These are phyloP conservation scores for Rubia yunnanensis DNA, from an alignment of 257 asterid genomes.

Conservation along the genomic window DNA sequence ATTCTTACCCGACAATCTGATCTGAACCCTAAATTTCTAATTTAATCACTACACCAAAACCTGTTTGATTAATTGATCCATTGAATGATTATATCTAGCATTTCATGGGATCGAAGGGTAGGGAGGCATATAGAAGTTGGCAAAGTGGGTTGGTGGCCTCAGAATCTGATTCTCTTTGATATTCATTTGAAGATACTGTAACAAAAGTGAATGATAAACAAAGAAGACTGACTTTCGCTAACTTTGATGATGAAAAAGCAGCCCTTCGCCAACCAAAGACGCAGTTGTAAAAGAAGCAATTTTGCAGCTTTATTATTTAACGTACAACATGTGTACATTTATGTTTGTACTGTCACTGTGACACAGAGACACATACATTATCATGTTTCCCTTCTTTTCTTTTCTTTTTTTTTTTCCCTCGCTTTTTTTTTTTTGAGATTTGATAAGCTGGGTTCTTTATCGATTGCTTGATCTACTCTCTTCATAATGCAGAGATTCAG, in stretches of 20 bases:
- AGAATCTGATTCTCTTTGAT: constrained; percentile 32
- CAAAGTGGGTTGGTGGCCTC: constrained; percentile 19
- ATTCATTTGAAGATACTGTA: neutral
- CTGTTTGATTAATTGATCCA: neutral
- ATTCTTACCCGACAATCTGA: too few relatives aligned
- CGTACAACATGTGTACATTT: neutral
- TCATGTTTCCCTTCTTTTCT: neutral
- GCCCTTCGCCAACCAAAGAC: constrained; percentile 12
- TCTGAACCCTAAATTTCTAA: too few relatives aligned
- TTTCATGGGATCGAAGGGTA: neutral
- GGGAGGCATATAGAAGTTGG: neutral
- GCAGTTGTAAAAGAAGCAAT: constrained; percentile 21
- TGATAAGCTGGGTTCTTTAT: too few relatives aligned
- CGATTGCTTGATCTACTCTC: too few relatives aligned
- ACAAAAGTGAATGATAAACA: constrained; percentile 5
- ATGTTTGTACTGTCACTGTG: neutral
- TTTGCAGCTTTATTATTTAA: constrained; percentile 20
- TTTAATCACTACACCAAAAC: too few relatives aligned
- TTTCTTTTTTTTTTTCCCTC: neutral
- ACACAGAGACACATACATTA: neutral
- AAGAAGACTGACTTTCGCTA: constrained; percentile 16
- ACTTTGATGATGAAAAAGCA: constrained; percentile 20
- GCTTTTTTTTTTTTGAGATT: too few relatives aligned
- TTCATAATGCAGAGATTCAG: too few relatives aligned
- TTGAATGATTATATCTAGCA: neutral